Evolutionary conservation across 768 basidiomycete genomes (phyloP).

Genomic region (Epithele typhae): DNA sequence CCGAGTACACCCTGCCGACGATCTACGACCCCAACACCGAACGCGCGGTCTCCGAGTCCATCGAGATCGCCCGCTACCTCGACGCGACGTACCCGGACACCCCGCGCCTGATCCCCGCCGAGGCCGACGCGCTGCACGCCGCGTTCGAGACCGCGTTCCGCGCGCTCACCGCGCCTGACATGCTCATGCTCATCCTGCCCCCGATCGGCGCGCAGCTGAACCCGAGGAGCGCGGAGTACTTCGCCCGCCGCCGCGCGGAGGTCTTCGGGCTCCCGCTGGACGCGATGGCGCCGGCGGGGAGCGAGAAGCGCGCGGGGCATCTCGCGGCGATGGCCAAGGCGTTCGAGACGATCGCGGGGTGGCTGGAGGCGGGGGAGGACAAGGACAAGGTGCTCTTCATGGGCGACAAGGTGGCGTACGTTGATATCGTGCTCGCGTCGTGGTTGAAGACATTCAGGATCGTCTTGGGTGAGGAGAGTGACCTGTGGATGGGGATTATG

Average conservation of each 20-base stretch:
- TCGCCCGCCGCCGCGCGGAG: conserved; percentile 33
- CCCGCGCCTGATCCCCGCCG: conserved; percentile 34
- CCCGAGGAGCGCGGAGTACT: conserved; percentile 34
- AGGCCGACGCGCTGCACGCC: conserved; percentile 36
- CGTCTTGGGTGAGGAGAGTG: conserved; percentile 23
- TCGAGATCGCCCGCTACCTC: conserved; percentile 23
- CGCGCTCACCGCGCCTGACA: background rate
- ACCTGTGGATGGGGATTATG: conserved; percentile 30
- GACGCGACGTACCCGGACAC: conserved; percentile 26
- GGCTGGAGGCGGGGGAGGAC: conserved; percentile 26
- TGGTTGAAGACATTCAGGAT: conserved; percentile 33
- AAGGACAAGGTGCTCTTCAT: conserved; percentile 28
- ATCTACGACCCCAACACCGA: conserved; percentile 27
- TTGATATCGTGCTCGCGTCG: conserved; percentile 31
- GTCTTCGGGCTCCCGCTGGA: conserved; percentile 30
- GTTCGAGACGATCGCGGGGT: conserved; percentile 23
- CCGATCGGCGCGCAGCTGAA: conserved; percentile 24
- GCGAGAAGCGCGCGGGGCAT: conserved; percentile 24
- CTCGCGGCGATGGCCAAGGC: conserved; percentile 27
- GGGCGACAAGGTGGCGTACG: conserved; percentile 31
- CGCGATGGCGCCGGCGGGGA: conserved; percentile 23
- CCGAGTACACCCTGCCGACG: conserved; percentile 24
- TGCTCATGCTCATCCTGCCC: conserved; percentile 3
- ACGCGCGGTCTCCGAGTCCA: conserved; percentile 20
- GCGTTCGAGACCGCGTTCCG: conserved; percentile 28